Base-by-base conservation (phyloP, 257 asterid genomes). In the Solanum peruvianum region DNA sequence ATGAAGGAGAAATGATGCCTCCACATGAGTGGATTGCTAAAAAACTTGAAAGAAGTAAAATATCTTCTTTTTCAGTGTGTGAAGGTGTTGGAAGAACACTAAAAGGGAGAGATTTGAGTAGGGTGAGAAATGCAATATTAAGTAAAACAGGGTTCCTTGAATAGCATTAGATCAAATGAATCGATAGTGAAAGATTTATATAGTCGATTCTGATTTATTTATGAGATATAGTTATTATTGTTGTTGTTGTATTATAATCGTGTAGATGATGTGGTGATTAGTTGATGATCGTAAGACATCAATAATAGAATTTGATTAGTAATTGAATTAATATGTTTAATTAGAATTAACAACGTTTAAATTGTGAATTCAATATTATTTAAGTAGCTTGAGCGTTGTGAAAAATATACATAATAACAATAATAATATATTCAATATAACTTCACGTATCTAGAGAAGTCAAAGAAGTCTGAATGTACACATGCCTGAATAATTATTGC, bases 61-160 rank as follows among this genome's bases (percentile, higher is more conserved):
- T 87, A 1, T 86, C 91, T 15, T 91, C 98, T 13, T 92, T 90
- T 39, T 94, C 98, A 4, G 95, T 93, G 27, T 91, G 92, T 60
- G 98, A 94, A 91, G 98, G 98, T 2, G 91, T 87, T 72, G 98
- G 98, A 69, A 92, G 98, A 45, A 94, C 94, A 18, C 92, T 94
- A 8, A 94, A 94, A 86, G 98, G 98, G 31, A 93, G 96, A 86
- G 98, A 93, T 81, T 88, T 92, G 16, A 93, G 93, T 84, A 87
- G 91, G 88, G 93, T 94, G 11, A 90, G 98, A 88, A 92, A 93
- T 89, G 91, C 93, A 37, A 92, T 94, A 6, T 87, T 94, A 70
- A 88, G 93, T 70, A 92, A 86, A 90, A 94, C 98, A 5, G 98
- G 98, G 6, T 94, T 94, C 91, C 95, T 94, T 86, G 96, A 94